Conservation (phyloP, 2,329 filamentous ascomycete genomes). For the Dryadomyces quercivorus region DNA sequence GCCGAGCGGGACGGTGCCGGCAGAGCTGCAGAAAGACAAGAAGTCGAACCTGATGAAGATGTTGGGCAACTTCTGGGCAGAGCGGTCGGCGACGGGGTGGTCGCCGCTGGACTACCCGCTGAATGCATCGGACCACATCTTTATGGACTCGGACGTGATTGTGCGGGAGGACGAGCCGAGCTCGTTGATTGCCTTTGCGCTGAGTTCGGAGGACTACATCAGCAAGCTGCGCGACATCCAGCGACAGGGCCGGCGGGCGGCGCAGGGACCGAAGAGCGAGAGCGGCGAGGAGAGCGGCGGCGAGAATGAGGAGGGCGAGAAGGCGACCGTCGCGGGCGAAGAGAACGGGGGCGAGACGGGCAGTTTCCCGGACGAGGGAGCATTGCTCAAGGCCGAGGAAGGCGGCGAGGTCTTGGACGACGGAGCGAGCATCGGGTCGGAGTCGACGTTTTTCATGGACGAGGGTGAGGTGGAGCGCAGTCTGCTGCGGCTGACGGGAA, state of each 20-base stretch:
- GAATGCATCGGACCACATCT: conserved; percentile 80
- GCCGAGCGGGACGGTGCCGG: conserved; percentile 43
- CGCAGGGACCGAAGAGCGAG: conserved; percentile 13
- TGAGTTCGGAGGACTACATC: conserved; percentile 79
- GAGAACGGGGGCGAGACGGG: not conserved
- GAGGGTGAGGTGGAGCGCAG: conserved; percentile 76
- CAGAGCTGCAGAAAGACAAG: conserved; percentile 83
- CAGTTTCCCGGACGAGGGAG: not conserved
- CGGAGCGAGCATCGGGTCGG: not conserved
- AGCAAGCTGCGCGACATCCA: conserved; percentile 63
- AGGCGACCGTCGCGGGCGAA: conserved; percentile 3
- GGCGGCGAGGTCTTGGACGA: not conserved
- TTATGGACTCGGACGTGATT: conserved; percentile 93
- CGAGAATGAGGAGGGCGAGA: not conserved
- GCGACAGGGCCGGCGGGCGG: conserved; percentile 23
- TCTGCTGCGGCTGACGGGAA: conserved; percentile 71
- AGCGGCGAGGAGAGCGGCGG: conserved; percentile 5
- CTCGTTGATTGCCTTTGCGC: conserved; percentile 84
- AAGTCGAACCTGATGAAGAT: conserved; percentile 91
- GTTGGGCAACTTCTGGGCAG: conserved; percentile 95
- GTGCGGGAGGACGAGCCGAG: conserved; percentile 95
- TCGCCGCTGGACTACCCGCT: conserved; percentile 84
- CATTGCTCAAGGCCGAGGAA: not conserved
- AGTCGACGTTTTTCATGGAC: conserved; percentile 6
- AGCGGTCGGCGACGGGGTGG: conserved; percentile 93